Evolutionary conservation across 208 protist genomes (phyloP), one percentile per base, ranked within the genome.

Genomic region (Acanthamoeba comandoni): DNA sequence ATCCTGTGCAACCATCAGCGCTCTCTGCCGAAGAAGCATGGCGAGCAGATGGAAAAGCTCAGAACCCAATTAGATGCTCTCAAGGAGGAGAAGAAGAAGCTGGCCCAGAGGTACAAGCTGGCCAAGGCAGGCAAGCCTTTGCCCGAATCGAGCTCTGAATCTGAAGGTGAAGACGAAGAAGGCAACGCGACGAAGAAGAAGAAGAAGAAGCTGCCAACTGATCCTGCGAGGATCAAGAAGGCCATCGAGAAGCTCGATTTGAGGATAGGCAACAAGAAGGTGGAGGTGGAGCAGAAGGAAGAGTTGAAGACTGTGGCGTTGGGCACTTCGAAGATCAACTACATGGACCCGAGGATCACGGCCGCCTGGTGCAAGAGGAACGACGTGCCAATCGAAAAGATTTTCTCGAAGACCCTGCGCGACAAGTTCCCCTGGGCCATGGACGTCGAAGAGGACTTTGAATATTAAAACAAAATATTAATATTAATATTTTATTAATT

Each of bases 1-100:
- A 98, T 99, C 62, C 94, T 99, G 55, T 99, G 99, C 96, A 99
- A 99, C 95, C 99, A 99, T 98, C 98, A 99, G 92, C 96, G 97
- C 64, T 96, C 97, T 13, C 95, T 98, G 64, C 96, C 98, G 22
- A 99, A 99, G 93, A 96, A 95, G 90, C 96, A 97, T 90, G 92
- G 92, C 57, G 79, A 88, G 73, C 95, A 96, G 9, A 96, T 98
- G 79, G 95, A 97, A 48, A 92, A 94, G 65, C 93, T 98, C 2
- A 94, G 97, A 85, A 92, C 96, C 57, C 95, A 96, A 0, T 93
- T 95, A 51, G 97, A 97, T 86, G 92, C 92, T 13, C 9, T 92
- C 29, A 92, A 94, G 24, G 94, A 88, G 2, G 60, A 94, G 49
- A 60, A 69, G 8, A 75, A 90, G 86, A 60, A 51, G 90, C 58